These are phyloP conservation scores for Yarrowia divulgata DNA, from an alignment of 805 yeast species.

Conservation along the genomic window DNA sequence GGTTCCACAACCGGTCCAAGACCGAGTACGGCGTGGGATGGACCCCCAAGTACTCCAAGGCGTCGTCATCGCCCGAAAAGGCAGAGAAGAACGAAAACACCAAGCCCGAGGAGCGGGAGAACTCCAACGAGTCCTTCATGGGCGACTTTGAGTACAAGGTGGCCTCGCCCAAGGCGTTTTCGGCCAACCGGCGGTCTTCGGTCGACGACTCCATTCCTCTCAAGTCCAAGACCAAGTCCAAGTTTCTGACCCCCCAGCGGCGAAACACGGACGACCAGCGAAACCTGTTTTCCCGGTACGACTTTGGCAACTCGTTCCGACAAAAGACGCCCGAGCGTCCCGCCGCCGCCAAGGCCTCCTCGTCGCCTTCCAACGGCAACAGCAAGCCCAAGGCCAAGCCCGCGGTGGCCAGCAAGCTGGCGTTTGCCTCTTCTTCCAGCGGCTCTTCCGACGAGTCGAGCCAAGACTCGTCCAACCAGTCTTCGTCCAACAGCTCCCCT, in stretches of 20 bases:
- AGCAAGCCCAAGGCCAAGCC: conserved; percentile 1
- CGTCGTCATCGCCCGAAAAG: conserved; percentile 40
- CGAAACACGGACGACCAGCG: conserved; percentile 34
- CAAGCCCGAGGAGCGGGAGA: conserved; percentile 39
- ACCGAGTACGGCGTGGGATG: conserved; percentile 37
- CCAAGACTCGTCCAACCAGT: conserved; percentile 21
- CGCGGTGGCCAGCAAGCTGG: too few species aligned
- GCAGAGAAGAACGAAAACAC: conserved; percentile 43
- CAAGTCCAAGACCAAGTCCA: conserved; percentile 19
- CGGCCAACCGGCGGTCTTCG: conserved; percentile 17
- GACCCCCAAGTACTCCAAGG: conserved; percentile 29
- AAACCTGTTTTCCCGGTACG: conserved; percentile 30
- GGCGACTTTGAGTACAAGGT: conserved; percentile 28
- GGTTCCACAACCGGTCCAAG: conserved; percentile 37
- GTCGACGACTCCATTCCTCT: conserved; percentile 34
- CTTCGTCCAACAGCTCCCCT: conserved; percentile 15
- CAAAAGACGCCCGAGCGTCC: conserved; percentile 34
- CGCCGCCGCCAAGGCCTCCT: not conserved
- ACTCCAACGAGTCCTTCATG: conserved; percentile 29
- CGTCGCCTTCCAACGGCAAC: not conserved
- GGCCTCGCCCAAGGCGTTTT: conserved; percentile 19
- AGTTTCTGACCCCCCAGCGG: conserved; percentile 27
- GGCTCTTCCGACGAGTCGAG: conserved; percentile 28
- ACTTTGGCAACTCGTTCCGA: conserved; percentile 36
- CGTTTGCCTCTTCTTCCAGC: conserved; percentile 3